Conservation (phyloP, 768 basidiomycete species). For the Mrakia gelida region DNA sequence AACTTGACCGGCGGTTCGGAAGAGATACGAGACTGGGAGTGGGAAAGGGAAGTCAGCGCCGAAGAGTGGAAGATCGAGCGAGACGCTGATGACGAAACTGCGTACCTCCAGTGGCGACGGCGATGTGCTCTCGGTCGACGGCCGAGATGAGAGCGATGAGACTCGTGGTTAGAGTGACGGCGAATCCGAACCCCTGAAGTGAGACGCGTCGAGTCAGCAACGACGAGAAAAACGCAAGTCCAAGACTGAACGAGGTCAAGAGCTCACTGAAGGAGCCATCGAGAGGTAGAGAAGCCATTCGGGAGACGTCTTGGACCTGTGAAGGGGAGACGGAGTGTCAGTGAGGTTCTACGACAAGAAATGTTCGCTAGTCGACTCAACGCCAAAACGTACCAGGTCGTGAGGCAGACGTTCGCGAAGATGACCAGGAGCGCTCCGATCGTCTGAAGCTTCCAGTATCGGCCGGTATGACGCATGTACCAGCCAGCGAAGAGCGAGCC, state of each 20-base stretch:
- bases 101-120: conserved; percentile 82
- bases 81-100: conserved; percentile 34
- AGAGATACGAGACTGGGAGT: conserved; percentile 76
- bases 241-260: neutral
- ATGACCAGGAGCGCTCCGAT: conserved; percentile 16
- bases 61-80: too few species aligned
- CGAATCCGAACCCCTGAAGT: conserved; percentile 79
- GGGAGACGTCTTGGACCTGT: conserved; percentile 19
- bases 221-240: neutral
- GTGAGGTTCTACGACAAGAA: neutral
- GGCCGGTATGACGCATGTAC: conserved; percentile 48
- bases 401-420: conserved; percentile 4
- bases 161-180: conserved; percentile 77
- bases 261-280: conserved; percentile 23
- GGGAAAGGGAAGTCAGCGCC: conserved; percentile 8
- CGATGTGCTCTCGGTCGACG: conserved; percentile 51
- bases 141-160: conserved; percentile 62
- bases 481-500: conserved; percentile 88
- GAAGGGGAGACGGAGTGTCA: neutral
- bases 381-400: too few species aligned
- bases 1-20: conserved; percentile 90
- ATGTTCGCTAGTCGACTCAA: neutral
- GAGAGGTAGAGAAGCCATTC: conserved; percentile 29
- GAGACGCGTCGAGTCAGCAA: neutral
- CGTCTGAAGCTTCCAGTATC: conserved; percentile 67